Conservation (phyloP, 805 yeast genomes). For the Spathaspora girioi region DNA sequence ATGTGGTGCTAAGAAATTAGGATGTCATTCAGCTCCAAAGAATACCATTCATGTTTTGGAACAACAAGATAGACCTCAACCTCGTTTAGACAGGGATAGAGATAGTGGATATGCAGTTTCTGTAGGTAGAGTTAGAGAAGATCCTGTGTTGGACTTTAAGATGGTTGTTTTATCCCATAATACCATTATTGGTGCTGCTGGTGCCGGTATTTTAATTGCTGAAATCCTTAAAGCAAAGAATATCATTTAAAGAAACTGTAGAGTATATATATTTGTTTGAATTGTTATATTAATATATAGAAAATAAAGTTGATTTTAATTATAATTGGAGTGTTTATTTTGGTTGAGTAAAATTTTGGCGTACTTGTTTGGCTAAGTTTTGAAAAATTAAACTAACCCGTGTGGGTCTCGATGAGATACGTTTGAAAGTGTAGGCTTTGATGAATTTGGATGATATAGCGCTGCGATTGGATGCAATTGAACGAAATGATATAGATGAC, state of each 20-base stretch:
- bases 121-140: slow-evolving; percentile 92
- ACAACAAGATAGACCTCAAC: slow-evolving; percentile 93
- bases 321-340: too few relatives aligned
- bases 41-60: slow-evolving; percentile 90
- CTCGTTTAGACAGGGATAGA: slow-evolving; percentile 93
- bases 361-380: background rate
- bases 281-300: background rate
- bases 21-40: slow-evolving; percentile 91
- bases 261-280: background rate
- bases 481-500: slow-evolving; percentile 19
- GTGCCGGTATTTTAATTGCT: slow-evolving; percentile 94
- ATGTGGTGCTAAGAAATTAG: slow-evolving; percentile 76
- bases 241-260: slow-evolving; percentile 55
- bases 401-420: background rate
- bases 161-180: slow-evolving; percentile 98
- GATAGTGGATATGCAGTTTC: slow-evolving; percentile 92
- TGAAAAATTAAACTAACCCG: background rate
- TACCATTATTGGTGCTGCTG: slow-evolving; percentile 98
- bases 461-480: slow-evolving; percentile 16
- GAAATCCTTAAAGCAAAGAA: slow-evolving; percentile 80
- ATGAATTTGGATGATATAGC: background rate
- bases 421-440: background rate
- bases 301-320: background rate
- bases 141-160: slow-evolving; percentile 88
- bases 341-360: background rate